Evolutionary conservation across 306 rosid genomes (phyloP).

Genomic region (Clitoria ternatea): DNA sequence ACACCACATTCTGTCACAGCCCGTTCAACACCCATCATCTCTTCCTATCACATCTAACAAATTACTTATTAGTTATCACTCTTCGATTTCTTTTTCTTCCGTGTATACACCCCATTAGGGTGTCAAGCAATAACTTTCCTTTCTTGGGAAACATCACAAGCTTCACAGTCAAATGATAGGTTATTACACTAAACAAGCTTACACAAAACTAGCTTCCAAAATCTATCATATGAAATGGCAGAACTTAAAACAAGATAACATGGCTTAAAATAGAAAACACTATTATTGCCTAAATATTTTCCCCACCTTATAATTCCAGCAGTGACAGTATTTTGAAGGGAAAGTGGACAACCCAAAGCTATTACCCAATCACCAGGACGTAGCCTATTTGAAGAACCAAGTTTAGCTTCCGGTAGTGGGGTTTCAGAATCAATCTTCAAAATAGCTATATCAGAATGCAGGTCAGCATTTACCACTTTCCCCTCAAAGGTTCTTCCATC

Average conservation of each 20-base stretch:
- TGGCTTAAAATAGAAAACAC: neutral
- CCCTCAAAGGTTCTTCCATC: conserved; percentile 91
- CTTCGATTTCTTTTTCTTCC: too few relatives aligned
- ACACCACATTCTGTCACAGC: too few relatives aligned
- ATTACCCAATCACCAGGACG: conserved; percentile 95
- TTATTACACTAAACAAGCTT: neutral
- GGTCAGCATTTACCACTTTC: conserved; percentile 68
- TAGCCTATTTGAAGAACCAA: conserved; percentile 74
- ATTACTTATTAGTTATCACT: too few relatives aligned
- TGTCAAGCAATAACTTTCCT: too few relatives aligned
- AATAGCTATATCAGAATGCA: conserved; percentile 83
- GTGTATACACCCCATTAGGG: too few relatives aligned
- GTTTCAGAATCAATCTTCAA: conserved; percentile 74
- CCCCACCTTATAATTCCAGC: conserved; percentile 89
- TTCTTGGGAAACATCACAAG: neutral
- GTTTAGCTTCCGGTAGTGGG: conserved; percentile 76
- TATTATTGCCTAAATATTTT: neutral
- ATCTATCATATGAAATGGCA: neutral
- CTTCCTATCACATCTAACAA: too few relatives aligned
- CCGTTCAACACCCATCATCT: too few relatives aligned
- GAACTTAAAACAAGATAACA: neutral
- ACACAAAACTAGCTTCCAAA: conserved; percentile 12
- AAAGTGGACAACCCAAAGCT: conserved; percentile 81
- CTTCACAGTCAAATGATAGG: neutral
- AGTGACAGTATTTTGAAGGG: conserved; percentile 92